Conservation (phyloP, 192 early-diverging fungal genomes). For the Umbelopsis vinacea region DNA sequence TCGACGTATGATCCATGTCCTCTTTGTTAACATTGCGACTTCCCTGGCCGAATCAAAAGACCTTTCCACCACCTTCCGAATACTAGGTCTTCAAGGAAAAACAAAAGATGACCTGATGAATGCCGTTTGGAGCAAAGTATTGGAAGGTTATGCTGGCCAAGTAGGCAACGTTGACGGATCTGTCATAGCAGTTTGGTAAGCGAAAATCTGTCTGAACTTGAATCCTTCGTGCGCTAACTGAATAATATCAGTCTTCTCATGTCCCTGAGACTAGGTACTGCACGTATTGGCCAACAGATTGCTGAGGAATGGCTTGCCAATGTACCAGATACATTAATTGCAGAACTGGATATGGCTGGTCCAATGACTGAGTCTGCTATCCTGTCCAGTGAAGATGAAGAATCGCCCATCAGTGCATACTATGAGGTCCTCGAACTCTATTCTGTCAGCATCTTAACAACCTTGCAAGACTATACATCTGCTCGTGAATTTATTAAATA, state of each 20-base stretch:
- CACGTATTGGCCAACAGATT: constrained; percentile 34
- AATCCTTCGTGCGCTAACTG: neutral
- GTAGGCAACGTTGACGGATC: constrained; percentile 11
- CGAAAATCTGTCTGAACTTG: neutral
- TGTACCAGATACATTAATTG: constrained; percentile 29
- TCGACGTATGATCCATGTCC: constrained; percentile 21
- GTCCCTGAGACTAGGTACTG: constrained; percentile 23
- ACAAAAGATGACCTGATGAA: neutral
- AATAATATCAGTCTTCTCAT: constrained; percentile 23
- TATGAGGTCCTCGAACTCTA: constrained; percentile 35
- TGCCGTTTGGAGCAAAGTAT: constrained; percentile 15
- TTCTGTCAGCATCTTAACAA: constrained; percentile 23
- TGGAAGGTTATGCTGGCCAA: constrained; percentile 2
- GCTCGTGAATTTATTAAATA: constrained; percentile 40
- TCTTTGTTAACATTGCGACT: constrained; percentile 33
- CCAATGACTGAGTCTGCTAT: constrained; percentile 21
- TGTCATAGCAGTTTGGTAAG: constrained; percentile 33
- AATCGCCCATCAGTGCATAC: constrained; percentile 23
- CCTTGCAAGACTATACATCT: constrained; percentile 35
- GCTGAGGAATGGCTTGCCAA: constrained; percentile 40
- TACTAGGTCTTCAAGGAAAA: neutral
- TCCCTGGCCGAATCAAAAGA: neutral
- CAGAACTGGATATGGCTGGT: constrained; percentile 19
- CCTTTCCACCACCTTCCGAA: neutral
- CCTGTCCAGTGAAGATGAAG: constrained; percentile 9